Conservation (phyloP, 2,329 filamentous ascomycete species). For the Botrytis elliptica region DNA sequence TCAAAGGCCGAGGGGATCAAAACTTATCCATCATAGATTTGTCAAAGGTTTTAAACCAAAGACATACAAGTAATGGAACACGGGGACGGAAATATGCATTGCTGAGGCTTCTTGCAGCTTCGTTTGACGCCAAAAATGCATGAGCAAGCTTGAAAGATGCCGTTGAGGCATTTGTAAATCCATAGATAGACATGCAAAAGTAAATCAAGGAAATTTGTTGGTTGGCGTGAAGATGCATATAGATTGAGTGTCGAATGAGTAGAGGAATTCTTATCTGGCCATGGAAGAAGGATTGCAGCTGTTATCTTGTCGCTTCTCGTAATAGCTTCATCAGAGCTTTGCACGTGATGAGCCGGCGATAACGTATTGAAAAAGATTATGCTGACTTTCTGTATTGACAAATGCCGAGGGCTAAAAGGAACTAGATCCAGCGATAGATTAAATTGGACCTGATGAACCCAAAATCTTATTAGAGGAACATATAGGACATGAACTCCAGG, state of each 20-base stretch:
- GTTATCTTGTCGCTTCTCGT: conserved; percentile 22
- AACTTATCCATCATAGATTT: conserved; percentile 8
- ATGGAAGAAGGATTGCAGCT: conserved; percentile 7
- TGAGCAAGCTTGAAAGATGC: neutral
- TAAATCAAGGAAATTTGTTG: conserved; percentile 3
- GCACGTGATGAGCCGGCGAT: conserved; percentile 10
- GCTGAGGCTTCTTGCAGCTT: conserved; percentile 9
- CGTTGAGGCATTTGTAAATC: neutral
- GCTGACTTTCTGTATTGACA: conserved; percentile 9
- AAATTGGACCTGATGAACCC: neutral
- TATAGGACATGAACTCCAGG: neutral
- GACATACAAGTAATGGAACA: conserved; percentile 7
- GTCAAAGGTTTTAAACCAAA: neutral
- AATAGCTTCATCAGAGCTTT: conserved; percentile 18
- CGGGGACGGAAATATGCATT: neutral
- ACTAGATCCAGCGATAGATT: neutral
- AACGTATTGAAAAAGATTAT: conserved; percentile 2
- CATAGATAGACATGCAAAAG: neutral
- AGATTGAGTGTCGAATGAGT: conserved; percentile 14
- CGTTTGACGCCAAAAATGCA: conserved; percentile 12
- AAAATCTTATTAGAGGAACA: neutral
- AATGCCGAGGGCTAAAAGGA: neutral
- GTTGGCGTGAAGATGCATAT: neutral
- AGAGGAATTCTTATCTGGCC: conserved; percentile 17
- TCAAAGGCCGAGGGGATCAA: neutral